Conservation (phyloP, 192 early-diverging fungal species). For the Rhizoclosmatium sp. region DNA sequence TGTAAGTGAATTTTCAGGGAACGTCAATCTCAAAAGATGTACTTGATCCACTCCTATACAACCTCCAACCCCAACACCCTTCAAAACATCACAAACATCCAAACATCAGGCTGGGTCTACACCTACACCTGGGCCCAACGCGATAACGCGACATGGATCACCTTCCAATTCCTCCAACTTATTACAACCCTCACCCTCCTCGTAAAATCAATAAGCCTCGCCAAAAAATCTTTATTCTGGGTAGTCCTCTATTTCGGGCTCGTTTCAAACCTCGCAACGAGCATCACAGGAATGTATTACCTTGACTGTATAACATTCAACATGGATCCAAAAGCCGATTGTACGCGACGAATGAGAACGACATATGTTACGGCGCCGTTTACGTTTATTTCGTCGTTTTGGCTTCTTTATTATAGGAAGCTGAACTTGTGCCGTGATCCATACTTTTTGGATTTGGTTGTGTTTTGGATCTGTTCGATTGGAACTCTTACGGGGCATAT, state of each 20-base stretch:
- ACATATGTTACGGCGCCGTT: neutral
- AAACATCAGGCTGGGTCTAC: no score
- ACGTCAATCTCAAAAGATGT: no score
- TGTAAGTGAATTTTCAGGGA: no score
- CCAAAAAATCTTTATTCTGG: constrained; percentile 8
- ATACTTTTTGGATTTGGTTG: neutral
- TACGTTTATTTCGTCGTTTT: neutral
- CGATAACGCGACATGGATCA: neutral
- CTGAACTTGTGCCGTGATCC: neutral
- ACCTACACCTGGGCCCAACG: no score
- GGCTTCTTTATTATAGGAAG: constrained; percentile 12
- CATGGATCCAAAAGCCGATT: neutral
- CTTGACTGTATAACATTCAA: constrained; percentile 18
- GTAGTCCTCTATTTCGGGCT: neutral
- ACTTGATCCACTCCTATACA: no score
- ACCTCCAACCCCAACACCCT: no score
- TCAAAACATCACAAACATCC: no score
- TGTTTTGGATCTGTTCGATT: neutral
- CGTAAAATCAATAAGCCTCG: neutral
- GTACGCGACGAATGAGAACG: neutral
- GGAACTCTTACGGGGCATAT: neutral
- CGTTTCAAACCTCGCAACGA: neutral
- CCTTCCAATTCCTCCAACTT: constrained; percentile 2
- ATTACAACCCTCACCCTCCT: neutral
- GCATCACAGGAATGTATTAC: neutral